Conservation (phyloP, 768 basidiomycete genomes). For the Lyophyllum atratum region DNA sequence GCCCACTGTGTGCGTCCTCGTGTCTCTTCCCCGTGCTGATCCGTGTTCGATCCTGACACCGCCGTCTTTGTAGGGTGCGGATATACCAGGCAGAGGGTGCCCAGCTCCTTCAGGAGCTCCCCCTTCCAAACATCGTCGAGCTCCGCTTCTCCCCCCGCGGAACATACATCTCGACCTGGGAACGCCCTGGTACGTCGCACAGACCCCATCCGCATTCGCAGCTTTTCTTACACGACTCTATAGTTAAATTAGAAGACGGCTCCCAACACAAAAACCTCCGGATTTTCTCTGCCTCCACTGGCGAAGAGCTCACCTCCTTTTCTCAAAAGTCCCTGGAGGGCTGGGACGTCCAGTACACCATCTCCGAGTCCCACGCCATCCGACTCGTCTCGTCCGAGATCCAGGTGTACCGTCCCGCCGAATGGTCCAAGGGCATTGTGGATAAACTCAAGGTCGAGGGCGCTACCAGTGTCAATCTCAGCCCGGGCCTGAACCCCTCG, state of each 20-base stretch:
- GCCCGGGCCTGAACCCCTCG: conserved; percentile 83
- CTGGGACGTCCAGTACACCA: conserved; percentile 91
- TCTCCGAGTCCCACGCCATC: conserved; percentile 85
- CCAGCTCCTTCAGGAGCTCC: conserved; percentile 73
- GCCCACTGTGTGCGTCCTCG: conserved; percentile 61
- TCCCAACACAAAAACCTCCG: conserved; percentile 92
- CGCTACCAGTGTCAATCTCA: conserved; percentile 72
- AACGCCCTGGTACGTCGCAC: conserved; percentile 66
- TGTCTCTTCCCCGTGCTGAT: not conserved
- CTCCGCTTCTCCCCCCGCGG: conserved; percentile 92
- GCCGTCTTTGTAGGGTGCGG: conserved; percentile 53
- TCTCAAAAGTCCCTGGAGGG: conserved; percentile 89
- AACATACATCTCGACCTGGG: conserved; percentile 94
- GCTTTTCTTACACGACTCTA: not conserved
- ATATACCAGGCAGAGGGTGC: conserved; percentile 77
- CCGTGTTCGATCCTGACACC: conserved; percentile 7
- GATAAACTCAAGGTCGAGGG: conserved; percentile 86
- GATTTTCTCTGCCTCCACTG: conserved; percentile 84
- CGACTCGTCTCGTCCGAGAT: conserved; percentile 80
- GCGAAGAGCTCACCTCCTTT: conserved; percentile 85
- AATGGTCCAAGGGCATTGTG: conserved; percentile 77
- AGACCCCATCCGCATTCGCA: not conserved
- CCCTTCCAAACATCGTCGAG: conserved; percentile 76
- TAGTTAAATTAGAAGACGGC: conserved; percentile 87
- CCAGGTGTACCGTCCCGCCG: conserved; percentile 80